These are phyloP conservation scores for Rugiboletus extremiorientalis DNA, from an alignment of 1,284 basidiomycete species.

Conservation along the genomic window DNA sequence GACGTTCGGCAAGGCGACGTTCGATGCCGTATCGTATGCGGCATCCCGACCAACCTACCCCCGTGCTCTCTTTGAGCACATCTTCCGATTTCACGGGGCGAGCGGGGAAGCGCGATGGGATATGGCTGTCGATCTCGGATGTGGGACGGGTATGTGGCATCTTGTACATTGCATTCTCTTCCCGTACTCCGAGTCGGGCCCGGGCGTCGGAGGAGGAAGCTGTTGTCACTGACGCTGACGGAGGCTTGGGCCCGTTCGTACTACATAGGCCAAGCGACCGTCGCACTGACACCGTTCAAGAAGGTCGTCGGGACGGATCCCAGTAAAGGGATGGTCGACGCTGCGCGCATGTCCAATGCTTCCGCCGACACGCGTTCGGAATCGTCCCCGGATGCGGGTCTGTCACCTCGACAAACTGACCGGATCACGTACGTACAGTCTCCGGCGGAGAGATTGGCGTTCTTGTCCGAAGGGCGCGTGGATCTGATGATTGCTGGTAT, in stretches of 20 bases:
- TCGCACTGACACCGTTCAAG: constrained; percentile 59
- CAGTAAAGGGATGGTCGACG: constrained; percentile 67
- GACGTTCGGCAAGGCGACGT: constrained; percentile 63
- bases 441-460: constrained; percentile 55
- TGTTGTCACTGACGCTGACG: too few species aligned
- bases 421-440: constrained; percentile 51
- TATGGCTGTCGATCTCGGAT: constrained; percentile 74
- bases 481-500: constrained; percentile 77
- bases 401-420: too few species aligned
- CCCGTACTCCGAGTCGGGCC: too few species aligned
- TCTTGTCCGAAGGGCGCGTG: constrained; percentile 55
- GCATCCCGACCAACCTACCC: constrained; percentile 70
- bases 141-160: constrained; percentile 67
- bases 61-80: constrained; percentile 55
- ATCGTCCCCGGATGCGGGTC: too few species aligned
- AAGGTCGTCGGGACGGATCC: constrained; percentile 75
- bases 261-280: constrained; percentile 54
- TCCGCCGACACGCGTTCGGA: too few species aligned
- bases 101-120: constrained; percentile 45
- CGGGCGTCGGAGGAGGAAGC: too few species aligned
- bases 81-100: constrained; percentile 57
- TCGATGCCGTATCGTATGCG: constrained; percentile 65
- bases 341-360: too few species aligned
- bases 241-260: too few species aligned
- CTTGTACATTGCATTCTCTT: not conserved